phyloP scores from a whole-genome alignment of 2,329 filamentous ascomycete genomes.

The Paraconiothyrium brasiliense region DNA sequence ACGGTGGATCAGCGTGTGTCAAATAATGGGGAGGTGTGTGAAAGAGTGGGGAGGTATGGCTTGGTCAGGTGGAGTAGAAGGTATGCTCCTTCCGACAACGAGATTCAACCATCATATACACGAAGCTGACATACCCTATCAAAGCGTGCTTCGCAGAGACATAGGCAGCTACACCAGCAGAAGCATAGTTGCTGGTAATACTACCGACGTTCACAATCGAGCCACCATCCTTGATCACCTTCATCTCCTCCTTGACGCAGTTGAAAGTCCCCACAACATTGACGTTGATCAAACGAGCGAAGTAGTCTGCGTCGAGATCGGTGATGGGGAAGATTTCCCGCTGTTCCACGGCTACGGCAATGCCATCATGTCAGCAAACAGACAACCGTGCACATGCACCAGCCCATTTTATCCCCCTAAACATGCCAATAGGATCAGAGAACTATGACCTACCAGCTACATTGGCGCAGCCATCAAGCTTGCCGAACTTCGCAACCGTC shows the following conservation, averaged over 20 bases:
- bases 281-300: slow-evolving; percentile 20
- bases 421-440: background rate
- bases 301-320: slow-evolving; percentile 21
- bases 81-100: background rate
- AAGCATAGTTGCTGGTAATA: slow-evolving; percentile 22
- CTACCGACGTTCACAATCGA: slow-evolving; percentile 28
- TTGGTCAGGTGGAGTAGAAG: background rate
- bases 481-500: slow-evolving; percentile 22
- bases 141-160: slow-evolving; percentile 60
- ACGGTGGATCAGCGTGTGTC: background rate
- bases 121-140: slow-evolving; percentile 33
- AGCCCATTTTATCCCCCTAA: background rate
- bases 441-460: slow-evolving; percentile 20
- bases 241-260: slow-evolving; percentile 25
- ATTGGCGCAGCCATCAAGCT: slow-evolving; percentile 25
- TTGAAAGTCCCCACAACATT: slow-evolving; percentile 24
- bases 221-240: slow-evolving; percentile 29
- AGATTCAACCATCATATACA: too few relatives aligned
- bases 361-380: slow-evolving; percentile 4
- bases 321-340: slow-evolving; percentile 26
- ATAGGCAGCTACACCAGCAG: slow-evolving; percentile 45
- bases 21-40: background rate
- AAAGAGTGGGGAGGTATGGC: background rate
- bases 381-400: background rate
- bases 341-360: slow-evolving; percentile 22